A percentile compares a stretch with the other conserved stretches of the same genome.
Evolutionary conservation across 768 basidiomycete species (phyloP).

Genomic region (Asterophora parasitica): DNA sequence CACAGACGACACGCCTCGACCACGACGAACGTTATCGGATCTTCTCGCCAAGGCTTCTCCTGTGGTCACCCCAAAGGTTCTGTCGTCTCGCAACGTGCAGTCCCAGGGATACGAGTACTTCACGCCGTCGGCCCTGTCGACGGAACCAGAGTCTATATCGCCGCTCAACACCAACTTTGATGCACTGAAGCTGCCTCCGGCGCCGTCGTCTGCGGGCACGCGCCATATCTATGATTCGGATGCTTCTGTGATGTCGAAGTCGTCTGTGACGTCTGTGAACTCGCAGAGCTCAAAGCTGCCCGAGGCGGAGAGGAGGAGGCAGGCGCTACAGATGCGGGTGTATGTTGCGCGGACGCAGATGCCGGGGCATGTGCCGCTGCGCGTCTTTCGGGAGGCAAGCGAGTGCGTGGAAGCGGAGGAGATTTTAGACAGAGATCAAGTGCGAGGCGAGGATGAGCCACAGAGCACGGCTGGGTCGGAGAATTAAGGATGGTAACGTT

Average conservation of each 20-base stretch:
- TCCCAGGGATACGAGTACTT: conserved; percentile 16
- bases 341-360: conserved; percentile 57
- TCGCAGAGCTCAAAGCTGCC: conserved; percentile 22
- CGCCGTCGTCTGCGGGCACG: not conserved
- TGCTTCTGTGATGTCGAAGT: conserved; percentile 7
- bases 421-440: conserved; percentile 29
- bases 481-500: not conserved
- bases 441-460: not conserved
- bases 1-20: conserved; percentile 8
- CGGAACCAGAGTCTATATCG: conserved; percentile 21
- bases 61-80: not conserved
- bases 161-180: not conserved
- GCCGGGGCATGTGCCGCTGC: conserved; percentile 50
- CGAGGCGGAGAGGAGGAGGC: conserved; percentile 52
- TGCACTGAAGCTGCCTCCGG: conserved; percentile 1
- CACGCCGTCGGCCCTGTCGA: conserved; percentile 12
- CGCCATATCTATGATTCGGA: not conserved
- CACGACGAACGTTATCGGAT: conserved; percentile 10
- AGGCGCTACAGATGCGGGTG: conserved; percentile 60
- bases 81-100: conserved; percentile 1
- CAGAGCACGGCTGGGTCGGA: no score
- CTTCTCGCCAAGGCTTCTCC: conserved; percentile 5
- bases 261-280: conserved; percentile 7
- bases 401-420: conserved; percentile 64
- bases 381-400: conserved; percentile 61